Percentiles rank a stretch among this genome's conserved stretches.
Evolutionary conservation across 2,329 filamentous ascomycete species (phyloP).

Genomic region (Cytospora schulzeri): DNA sequence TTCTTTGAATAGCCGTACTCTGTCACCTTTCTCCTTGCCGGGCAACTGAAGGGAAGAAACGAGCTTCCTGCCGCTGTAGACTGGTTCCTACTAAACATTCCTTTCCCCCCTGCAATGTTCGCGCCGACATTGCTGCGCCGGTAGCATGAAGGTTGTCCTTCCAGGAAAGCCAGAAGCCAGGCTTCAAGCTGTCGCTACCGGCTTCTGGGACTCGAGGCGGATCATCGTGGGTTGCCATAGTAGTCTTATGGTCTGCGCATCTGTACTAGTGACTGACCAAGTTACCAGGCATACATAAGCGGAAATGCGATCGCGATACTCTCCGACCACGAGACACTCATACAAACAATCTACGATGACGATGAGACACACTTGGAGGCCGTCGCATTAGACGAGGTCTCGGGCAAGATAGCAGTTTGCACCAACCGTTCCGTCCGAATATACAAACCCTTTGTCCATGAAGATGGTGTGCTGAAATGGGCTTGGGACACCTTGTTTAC

Average conservation of each 20-base stretch:
- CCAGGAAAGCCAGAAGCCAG: constrained; percentile 51
- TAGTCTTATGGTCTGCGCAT: not conserved
- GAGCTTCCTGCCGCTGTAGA: not conserved
- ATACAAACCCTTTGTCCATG: constrained; percentile 73
- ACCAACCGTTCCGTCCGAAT: constrained; percentile 69
- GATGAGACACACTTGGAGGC: constrained; percentile 68
- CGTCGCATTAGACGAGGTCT: constrained; percentile 76
- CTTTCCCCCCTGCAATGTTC: constrained; percentile 23
- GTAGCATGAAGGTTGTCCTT: constrained; percentile 50
- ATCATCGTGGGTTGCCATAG: constrained; percentile 38
- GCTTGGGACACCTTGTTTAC: constrained; percentile 64
- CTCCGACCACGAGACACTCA: constrained; percentile 68
- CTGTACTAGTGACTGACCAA: not conserved
- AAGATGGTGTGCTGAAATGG: constrained; percentile 74
- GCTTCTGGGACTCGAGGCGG: constrained; percentile 46
- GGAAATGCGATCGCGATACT: constrained; percentile 87
- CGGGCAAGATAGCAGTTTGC: constrained; percentile 82
- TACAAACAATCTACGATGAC: constrained; percentile 92
- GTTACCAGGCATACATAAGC: constrained; percentile 78
- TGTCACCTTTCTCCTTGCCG: not conserved
- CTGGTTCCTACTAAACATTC: not conserved
- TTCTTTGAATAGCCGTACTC: not conserved
- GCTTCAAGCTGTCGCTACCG: constrained; percentile 50
- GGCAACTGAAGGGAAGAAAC: not conserved
- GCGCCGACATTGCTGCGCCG: constrained; percentile 22